Evolutionary conservation across 805 yeast species (phyloP), one percentile per base, ranked within the genome.

Genomic region (Cephaloascus albidus): DNA sequence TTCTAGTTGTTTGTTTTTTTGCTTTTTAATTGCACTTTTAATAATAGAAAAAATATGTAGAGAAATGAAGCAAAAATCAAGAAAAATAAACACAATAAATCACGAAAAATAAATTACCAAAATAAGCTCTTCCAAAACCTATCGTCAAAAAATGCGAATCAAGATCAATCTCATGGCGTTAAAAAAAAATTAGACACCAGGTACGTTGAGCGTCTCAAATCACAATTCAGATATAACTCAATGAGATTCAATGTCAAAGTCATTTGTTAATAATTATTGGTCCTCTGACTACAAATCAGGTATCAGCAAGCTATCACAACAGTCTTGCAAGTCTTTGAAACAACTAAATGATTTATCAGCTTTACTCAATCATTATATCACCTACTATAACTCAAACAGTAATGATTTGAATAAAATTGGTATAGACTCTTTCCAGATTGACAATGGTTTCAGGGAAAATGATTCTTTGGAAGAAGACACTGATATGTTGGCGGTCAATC

Each of bases 331-430:
- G 20, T 63, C 70, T 4, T 44, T 65, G 20, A 46, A 49, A 26
- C 72, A 66, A 48, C 50, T 65, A 14, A 72, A 67, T 43, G 71
- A 65, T 33, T 51, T 65, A 14, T 53, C 68, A 23, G 55, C 52
- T 40, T 51, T 66, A 43, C 61, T 66, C 33, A 57, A 60, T 46
- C 52, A 46, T 38, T 60, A 61, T 43, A 57, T 66, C 58, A 59
- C 53, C 39, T 58, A 60, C 45, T 57, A 45, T 49, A 57, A 61
- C 42, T 45, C 58, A 30, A 63, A 59, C 40, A 57, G 70, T 27
- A 65, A 60, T 42, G 52, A 41, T 38, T 49, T 66, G 37, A 49
- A 53, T 20, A 51, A 52, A 38, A 46, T 65, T 20, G 52, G 56
- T 15, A 51, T 48, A 10, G 53, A 51, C 3, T 43, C 58, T 2